Evolutionary conservation across 1,284 basidiomycete genomes (phyloP).

Genomic region (Ceratorhiza oryzae-sativae): DNA sequence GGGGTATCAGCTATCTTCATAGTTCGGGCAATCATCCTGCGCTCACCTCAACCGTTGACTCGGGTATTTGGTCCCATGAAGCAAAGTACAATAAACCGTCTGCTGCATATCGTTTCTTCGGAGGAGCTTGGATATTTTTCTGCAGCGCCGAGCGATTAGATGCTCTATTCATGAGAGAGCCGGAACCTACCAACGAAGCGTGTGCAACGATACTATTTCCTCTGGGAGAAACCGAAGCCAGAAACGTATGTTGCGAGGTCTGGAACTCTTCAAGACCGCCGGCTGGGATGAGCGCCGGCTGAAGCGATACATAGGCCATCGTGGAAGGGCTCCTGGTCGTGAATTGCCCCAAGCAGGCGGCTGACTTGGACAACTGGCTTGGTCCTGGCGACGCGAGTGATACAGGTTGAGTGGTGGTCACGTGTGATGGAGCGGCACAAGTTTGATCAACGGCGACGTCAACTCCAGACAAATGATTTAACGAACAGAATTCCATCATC

Average conservation of each 20-base stretch:
- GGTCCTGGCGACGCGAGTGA: too few relatives aligned
- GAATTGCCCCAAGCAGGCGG: neutral
- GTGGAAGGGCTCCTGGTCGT: too few relatives aligned
- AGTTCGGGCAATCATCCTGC: neutral
- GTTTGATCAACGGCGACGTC: too few relatives aligned
- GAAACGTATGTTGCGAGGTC: constrained; percentile 27
- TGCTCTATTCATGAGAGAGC: too few relatives aligned
- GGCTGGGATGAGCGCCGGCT: constrained; percentile 13
- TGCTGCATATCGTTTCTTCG: constrained; percentile 28
- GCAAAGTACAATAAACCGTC: constrained; percentile 37
- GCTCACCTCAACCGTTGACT: constrained; percentile 27
- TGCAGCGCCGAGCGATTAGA: neutral
- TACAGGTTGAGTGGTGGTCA: too few relatives aligned
- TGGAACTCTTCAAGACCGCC: constrained; percentile 28
- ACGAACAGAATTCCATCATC: too few relatives aligned
- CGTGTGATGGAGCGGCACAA: too few relatives aligned
- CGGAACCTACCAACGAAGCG: constrained; percentile 18
- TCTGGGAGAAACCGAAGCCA: constrained; percentile 18
- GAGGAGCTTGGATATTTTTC: constrained; percentile 16
- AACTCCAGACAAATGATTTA: too few relatives aligned
- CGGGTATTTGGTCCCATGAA: constrained; percentile 38
- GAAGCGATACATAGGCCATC: constrained; percentile 3
- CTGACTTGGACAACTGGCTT: too few relatives aligned
- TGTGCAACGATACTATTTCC: constrained; percentile 31
- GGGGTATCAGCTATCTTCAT: neutral